Conservation (phyloP, 176 grass and related monocot genomes). For the Oryza meridionalis region DNA sequence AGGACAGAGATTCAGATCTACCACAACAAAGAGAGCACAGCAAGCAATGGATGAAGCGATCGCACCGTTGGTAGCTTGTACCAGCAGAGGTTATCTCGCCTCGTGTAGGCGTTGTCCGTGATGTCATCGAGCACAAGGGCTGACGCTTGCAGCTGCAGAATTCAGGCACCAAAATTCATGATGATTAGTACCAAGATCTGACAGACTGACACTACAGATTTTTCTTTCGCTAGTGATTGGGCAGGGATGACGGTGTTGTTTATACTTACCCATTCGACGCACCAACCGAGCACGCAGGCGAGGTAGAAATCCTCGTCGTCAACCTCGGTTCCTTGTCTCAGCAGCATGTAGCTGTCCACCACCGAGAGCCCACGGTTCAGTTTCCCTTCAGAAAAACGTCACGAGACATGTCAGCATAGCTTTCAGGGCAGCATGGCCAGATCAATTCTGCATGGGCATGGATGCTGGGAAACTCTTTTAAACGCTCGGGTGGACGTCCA, state of each 20-base stretch:
- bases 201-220: neutral
- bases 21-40: neutral
- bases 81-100: slow-evolving; percentile 69
- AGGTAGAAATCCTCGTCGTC: slow-evolving; percentile 57
- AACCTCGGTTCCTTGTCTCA: slow-evolving; percentile 45
- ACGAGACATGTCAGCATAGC: neutral
- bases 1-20: neutral
- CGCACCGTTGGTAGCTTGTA: slow-evolving; percentile 53
- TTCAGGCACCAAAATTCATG: neutral
- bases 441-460: neutral
- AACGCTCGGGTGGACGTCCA: no score
- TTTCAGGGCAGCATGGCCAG: neutral
- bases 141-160: slow-evolving; percentile 67
- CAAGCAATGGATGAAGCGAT: no score
- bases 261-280: slow-evolving; percentile 53
- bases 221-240: neutral
- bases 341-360: slow-evolving; percentile 59
- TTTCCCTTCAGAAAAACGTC: slow-evolving; percentile 42
- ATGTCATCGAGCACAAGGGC: slow-evolving; percentile 74
- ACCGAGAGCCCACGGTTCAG: slow-evolving; percentile 59
- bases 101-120: slow-evolving; percentile 70
- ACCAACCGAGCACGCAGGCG: slow-evolving; percentile 53
- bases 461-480: no score
- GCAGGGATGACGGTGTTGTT: neutral
- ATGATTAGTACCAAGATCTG: neutral